These are phyloP conservation scores for Russula brevipes DNA, from an alignment of 768 basidiomycete genomes.

Conservation along the genomic window DNA sequence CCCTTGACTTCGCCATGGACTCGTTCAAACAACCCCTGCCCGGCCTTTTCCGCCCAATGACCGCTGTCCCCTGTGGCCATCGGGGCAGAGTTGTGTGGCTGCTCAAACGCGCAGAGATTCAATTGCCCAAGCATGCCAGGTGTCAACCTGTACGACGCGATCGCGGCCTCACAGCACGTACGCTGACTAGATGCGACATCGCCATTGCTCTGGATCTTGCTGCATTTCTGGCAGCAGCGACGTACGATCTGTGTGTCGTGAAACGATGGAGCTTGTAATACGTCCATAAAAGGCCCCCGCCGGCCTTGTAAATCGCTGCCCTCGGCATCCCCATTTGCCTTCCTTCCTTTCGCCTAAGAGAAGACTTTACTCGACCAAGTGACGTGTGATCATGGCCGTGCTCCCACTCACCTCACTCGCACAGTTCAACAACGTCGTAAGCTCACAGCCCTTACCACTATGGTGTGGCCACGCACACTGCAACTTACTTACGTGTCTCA, in stretches of 20 bases:
- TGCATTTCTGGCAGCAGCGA: slow-evolving; percentile 1
- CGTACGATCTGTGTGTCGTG: neutral
- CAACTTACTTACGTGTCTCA: neutral
- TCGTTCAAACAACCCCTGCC: neutral
- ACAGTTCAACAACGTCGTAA: slow-evolving; percentile 16
- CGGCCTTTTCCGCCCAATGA: neutral
- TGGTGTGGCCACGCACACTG: neutral
- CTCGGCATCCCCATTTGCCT: neutral
- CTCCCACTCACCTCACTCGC: slow-evolving; percentile 15
- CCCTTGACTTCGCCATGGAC: neutral
- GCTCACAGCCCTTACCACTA: neutral
- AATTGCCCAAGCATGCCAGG: neutral
- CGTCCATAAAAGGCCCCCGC: slow-evolving; percentile 4
- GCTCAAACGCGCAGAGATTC: neutral
- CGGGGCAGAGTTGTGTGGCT: neutral
- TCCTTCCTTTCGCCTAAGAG: too few species aligned
- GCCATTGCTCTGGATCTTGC: neutral
- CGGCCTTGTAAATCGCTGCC: neutral
- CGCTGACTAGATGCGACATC: neutral
- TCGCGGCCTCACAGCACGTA: neutral
- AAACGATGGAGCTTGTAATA: neutral
- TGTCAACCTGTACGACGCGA: slow-evolving; percentile 7
- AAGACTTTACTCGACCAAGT: neutral
- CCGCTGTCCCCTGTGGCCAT: slow-evolving; percentile 12
- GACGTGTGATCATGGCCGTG: slow-evolving; percentile 11